These are phyloP conservation scores for Adenanthera pavonina DNA, from an alignment of 306 rosid genomes.

Conservation along the genomic window DNA sequence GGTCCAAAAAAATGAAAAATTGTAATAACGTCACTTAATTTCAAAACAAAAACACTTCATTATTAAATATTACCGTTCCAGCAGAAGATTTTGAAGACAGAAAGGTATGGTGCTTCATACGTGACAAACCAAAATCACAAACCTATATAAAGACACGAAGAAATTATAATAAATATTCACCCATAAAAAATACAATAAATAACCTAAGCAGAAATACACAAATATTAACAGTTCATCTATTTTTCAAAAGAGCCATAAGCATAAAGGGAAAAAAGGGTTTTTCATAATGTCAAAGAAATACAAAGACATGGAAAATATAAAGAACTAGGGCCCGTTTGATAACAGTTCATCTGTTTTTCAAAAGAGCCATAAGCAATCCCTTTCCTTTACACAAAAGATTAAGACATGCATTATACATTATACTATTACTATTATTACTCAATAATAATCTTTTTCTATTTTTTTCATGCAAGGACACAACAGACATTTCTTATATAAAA, in stretches of 20 bases:
- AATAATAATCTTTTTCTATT: background rate
- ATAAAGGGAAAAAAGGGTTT: background rate
- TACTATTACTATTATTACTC: too few relatives aligned
- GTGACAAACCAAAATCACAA: slow-evolving; percentile 97
- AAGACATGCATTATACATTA: too few relatives aligned
- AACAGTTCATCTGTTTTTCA: background rate
- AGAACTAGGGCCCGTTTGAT: background rate
- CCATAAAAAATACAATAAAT: background rate
- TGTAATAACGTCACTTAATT: slow-evolving; percentile 15
- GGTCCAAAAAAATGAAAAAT: slow-evolving; percentile 25
- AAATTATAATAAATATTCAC: slow-evolving; percentile 7
- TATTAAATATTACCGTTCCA: slow-evolving; percentile 81
- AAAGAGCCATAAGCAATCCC: background rate
- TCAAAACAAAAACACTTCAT: background rate
- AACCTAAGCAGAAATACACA: background rate
- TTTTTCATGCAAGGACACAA: background rate
- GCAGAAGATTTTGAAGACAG: slow-evolving; percentile 97
- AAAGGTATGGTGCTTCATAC: slow-evolving; percentile 88
- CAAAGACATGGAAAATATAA: slow-evolving; percentile 13
- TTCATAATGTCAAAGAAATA: slow-evolving; percentile 8
- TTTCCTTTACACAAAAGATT: too few relatives aligned
- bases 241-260: slow-evolving; percentile 10
- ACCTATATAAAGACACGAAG: slow-evolving; percentile 60
- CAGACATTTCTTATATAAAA: background rate
- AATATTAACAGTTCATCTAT: background rate